A percentile compares a stretch with the other conserved stretches of the same genome.
Conservation (phyloP, 495 filamentous ascomycete species). For the Penicillium goetzii region DNA sequence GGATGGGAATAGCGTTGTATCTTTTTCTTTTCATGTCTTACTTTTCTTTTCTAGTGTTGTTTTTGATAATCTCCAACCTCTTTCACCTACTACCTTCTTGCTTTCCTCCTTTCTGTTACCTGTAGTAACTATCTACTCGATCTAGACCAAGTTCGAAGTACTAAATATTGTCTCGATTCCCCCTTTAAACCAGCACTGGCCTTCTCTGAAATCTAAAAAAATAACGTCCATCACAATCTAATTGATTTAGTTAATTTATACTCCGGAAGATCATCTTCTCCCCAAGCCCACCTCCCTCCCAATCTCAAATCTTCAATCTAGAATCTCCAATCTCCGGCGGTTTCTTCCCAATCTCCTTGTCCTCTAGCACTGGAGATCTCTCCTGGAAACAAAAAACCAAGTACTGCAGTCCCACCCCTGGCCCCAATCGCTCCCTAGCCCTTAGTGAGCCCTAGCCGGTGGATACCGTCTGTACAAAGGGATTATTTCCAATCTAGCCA, state of each 20-base stretch:
- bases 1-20: constrained; percentile 16
- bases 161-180: not conserved
- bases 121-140: not conserved
- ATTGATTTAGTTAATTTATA: not conserved
- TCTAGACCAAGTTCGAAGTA: not conserved
- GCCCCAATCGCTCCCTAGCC: not conserved
- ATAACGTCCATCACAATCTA: not conserved
- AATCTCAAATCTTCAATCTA: not conserved
- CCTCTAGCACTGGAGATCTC: constrained; percentile 10
- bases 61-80: constrained; percentile 5
- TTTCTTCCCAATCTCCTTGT: not conserved
- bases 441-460: not conserved
- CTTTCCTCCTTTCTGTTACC: not conserved
- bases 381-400: not conserved
- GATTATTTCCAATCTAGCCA: not conserved
- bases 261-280: constrained; percentile 15
- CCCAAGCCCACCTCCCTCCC: not conserved
- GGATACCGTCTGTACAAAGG: not conserved
- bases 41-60: constrained; percentile 6
- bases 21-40: constrained; percentile 14
- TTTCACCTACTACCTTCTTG: not conserved
- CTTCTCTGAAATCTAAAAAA: not conserved
- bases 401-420: not conserved
- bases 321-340: not conserved
- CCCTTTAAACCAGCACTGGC: not conserved